Conservation (phyloP, 1,139 yeast genomes). For the Pichia terricola region DNA sequence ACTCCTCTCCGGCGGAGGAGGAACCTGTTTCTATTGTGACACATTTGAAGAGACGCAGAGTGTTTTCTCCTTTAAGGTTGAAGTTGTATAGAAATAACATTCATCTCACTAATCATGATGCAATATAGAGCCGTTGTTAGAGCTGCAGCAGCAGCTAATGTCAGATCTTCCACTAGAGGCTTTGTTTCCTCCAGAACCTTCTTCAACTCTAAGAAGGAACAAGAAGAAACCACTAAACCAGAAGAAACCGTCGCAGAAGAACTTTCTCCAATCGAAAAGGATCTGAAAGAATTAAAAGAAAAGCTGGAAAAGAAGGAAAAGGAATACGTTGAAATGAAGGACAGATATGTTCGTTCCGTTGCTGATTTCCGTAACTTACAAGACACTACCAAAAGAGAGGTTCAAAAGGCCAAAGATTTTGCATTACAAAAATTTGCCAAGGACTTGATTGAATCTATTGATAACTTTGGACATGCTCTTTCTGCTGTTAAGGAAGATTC, state of each 20-base stretch:
- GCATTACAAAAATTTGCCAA: constrained; percentile 90
- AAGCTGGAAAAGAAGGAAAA: constrained; percentile 63
- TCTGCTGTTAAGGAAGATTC: constrained; percentile 66
- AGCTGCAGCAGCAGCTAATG: constrained; percentile 6
- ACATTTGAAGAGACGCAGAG: no score
- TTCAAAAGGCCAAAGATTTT: constrained; percentile 80
- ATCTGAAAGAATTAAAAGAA: constrained; percentile 37
- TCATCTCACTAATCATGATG: background rate
- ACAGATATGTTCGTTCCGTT: constrained; percentile 70
- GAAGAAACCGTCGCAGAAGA: constrained; percentile 12
- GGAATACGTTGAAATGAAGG: constrained; percentile 75
- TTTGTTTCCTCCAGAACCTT: constrained; percentile 1
- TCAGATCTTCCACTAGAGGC: constrained; percentile 1
- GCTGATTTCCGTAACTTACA: constrained; percentile 94
- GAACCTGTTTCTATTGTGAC: no score
- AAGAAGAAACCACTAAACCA: constrained; percentile 9
- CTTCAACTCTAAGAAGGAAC: constrained; percentile 11
- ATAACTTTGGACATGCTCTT: constrained; percentile 84
- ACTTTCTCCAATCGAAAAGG: constrained; percentile 18
- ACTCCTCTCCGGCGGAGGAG: no score
- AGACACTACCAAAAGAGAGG: constrained; percentile 80
- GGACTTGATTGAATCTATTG: constrained; percentile 82
- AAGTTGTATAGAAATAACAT: no score
- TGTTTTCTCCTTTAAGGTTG: no score
- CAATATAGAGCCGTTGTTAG: constrained; percentile 3